phyloP scores from a whole-genome alignment of 2,329 filamentous ascomycete species.

The Monosporascus ibericus region DNA sequence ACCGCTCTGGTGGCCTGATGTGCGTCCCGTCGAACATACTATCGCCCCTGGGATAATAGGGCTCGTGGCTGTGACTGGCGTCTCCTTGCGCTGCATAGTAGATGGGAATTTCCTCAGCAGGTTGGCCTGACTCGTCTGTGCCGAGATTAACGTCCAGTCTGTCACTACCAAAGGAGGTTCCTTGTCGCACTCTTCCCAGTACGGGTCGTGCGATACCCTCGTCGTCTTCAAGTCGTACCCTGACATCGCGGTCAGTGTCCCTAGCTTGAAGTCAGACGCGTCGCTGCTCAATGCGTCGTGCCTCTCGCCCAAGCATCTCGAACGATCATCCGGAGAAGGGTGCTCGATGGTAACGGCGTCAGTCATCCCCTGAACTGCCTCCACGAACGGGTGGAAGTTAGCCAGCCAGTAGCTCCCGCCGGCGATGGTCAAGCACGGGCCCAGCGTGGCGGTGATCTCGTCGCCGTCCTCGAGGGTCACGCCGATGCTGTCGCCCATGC shows the following conservation, averaged over 20 bases:
- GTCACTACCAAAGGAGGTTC: constrained; percentile 36
- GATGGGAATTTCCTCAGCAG: constrained; percentile 35
- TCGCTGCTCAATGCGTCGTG: constrained; percentile 31
- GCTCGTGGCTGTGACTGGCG: constrained; percentile 25
- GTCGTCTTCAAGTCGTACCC: constrained; percentile 37
- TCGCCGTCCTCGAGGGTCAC: constrained; percentile 22
- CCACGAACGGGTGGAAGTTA: constrained; percentile 38
- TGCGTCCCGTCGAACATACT: constrained; percentile 36
- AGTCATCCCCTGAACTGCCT: constrained; percentile 23
- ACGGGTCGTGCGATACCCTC: constrained; percentile 36
- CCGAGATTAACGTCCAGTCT: constrained; percentile 37
- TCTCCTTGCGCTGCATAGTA: constrained; percentile 26
- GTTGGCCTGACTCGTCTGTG: constrained; percentile 30
- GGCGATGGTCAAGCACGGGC: constrained; percentile 32
- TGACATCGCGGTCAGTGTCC: constrained; percentile 32
- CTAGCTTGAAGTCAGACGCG: constrained; percentile 25
- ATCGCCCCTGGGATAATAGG: constrained; percentile 28
- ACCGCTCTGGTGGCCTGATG: constrained; percentile 36
- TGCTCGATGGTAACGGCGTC: constrained; percentile 20
- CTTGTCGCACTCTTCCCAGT: constrained; percentile 36
- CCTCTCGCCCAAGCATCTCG: constrained; percentile 25
- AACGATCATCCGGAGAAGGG: constrained; percentile 35
- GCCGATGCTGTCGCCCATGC: constrained; percentile 42
- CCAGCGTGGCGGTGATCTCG: constrained; percentile 35
- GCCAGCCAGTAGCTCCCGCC: constrained; percentile 35